phyloP scores from a whole-genome alignment of 768 basidiomycete species.

The Cubamyces lactineus region DNA sequence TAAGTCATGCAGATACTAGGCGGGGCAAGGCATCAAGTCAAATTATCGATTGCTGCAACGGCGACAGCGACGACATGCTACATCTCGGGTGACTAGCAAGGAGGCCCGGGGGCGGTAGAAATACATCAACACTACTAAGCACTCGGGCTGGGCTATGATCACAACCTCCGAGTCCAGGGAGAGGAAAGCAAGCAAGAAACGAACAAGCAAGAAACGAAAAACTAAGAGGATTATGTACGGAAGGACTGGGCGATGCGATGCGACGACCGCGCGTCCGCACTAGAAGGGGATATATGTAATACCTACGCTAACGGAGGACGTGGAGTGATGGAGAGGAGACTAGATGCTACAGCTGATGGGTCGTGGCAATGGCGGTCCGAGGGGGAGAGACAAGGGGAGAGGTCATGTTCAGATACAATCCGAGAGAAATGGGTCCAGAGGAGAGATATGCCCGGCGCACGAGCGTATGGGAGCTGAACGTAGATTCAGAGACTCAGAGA shows the following conservation, averaged over 20 bases:
- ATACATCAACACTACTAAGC: not conserved
- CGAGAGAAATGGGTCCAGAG: not conserved
- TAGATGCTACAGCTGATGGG: slow-evolving; percentile 9
- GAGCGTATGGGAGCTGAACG: not conserved
- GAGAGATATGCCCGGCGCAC: not conserved
- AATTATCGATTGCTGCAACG: no score
- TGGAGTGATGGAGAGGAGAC: not conserved
- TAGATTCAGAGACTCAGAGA: slow-evolving; percentile 27
- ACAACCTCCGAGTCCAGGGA: not conserved
- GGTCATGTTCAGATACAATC: slow-evolving; percentile 12
- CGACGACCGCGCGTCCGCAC: not conserved
- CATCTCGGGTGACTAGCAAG: not conserved
- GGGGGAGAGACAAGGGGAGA: not conserved
- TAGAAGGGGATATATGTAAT: not conserved
- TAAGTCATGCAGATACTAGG: no score
- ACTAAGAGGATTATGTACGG: not conserved
- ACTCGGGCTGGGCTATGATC: no score
- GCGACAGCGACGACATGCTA: not conserved
- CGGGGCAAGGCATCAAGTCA: no score
- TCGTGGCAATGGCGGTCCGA: no score
- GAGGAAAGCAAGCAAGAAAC: not conserved
- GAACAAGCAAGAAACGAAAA: not conserved
- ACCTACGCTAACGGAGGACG: not conserved
- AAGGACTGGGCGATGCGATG: not conserved
- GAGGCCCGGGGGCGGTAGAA: not conserved